Conservation (phyloP, 1,284 basidiomycete genomes). For the Boletus albobrunnescens region DNA sequence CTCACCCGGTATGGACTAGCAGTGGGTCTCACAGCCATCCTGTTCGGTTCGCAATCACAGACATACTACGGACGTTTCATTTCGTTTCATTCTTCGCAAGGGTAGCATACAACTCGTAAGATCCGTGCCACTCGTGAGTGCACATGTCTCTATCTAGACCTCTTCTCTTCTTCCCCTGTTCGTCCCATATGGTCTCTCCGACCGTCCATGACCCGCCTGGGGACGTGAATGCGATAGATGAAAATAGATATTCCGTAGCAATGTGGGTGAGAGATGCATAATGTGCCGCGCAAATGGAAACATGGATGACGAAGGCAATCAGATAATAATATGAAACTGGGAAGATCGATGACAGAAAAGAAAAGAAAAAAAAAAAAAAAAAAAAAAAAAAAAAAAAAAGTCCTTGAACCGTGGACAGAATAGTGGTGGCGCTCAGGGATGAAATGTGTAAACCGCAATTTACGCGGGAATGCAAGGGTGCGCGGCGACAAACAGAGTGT, state of each 20-base stretch:
- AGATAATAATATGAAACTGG: slow-evolving; percentile 30
- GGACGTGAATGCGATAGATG: slow-evolving; percentile 25
- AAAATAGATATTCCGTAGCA: slow-evolving; percentile 34
- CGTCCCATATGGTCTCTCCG: slow-evolving; percentile 10
- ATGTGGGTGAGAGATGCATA: slow-evolving; percentile 31
- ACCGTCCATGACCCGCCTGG: slow-evolving; percentile 27
- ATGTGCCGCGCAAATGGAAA: slow-evolving; percentile 21
- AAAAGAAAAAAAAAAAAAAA: not conserved
- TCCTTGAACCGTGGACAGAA: slow-evolving; percentile 6
- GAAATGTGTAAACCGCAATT: slow-evolving; percentile 12
- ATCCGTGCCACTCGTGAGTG: slow-evolving; percentile 20
- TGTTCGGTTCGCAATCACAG: slow-evolving; percentile 8
- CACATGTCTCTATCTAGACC: slow-evolving; percentile 15
- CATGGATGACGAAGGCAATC: slow-evolving; percentile 22
- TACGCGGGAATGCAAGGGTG: slow-evolving; percentile 23
- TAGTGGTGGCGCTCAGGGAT: slow-evolving; percentile 2
- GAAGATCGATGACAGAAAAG: no score
- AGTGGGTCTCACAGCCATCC: no score
- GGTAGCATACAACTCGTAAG: slow-evolving; percentile 23
- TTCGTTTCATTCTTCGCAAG: slow-evolving; percentile 25
- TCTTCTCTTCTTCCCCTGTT: slow-evolving; percentile 9
- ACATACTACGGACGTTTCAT: slow-evolving; percentile 18
- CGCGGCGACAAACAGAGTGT: slow-evolving; percentile 14
- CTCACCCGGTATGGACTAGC: no score
- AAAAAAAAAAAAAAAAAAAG: slow-evolving; percentile 9